Base-by-base conservation (phyloP, 108 stramenopile species). In the Conticribra guillardii region DNA sequence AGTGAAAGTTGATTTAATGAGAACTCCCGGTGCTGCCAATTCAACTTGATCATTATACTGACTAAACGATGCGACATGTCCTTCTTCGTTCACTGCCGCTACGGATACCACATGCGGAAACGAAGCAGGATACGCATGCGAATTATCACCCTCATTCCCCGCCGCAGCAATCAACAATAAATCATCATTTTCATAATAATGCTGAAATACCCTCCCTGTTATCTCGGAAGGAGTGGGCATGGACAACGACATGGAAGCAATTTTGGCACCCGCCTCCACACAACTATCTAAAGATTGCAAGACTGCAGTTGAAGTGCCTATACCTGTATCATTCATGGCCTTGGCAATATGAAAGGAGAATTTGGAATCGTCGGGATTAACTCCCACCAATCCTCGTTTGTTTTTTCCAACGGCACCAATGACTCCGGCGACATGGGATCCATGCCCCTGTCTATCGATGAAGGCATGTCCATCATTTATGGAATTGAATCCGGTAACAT, bases 11-110 rank as follows among this genome's bases (percentile, higher is more conserved):
- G 79, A 81, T 28, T 64, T 21, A 55, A 87, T 81, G 27, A 69
- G 28, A 47, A 63, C 58, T 9, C 88, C 89, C 4, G 89, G 89
- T 22, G 80, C 89, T 27, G 76, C 69, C 26, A 89, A 56, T 53
- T 89, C 89, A 17, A 85, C 67, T 29, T 74, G 71, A 33, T 60
- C n/a, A 33, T 84, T 85, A 30, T 50, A 71, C 31, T 83, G 74
- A 18, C 83, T 80, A 61, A 87, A 87, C 0, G 31, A 15, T 19
- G 86, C 82, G 26, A 69, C 9, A 14, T 44, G 26, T 21, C 71
- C 67, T 11, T 62, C 17, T 27, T 52, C 2, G 56, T 87, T 81
- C 7, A 77, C 72, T 9, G 87, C 84, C 11, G 60, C 79, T 17
- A 87, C 82, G 26, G 65, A 68, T n/a, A 87, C 64, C 0, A 85